Evolutionary conservation across 805 yeast genomes (phyloP), one percentile per base, ranked within the genome.

Genomic region (Grigorovia transvaalensis): DNA sequence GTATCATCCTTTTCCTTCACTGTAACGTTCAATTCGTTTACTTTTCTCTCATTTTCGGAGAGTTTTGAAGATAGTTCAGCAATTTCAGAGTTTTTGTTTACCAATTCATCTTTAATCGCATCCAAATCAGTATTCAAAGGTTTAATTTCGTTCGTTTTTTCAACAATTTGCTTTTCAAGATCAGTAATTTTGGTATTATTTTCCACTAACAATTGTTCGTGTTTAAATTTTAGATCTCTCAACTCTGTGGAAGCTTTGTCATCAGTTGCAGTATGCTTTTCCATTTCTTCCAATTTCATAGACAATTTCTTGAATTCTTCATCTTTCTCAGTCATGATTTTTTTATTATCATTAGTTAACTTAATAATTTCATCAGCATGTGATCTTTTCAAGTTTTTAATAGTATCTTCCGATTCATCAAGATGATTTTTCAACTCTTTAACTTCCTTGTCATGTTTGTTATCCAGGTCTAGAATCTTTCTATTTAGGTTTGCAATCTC

Each of bases 31-130:
- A 49, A 45, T 50, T 59, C 48, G 7, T 45, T 13, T 13, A 20
- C 13, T n/a, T 50, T 45, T 15, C 11, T 19, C 6, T 50, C 57
- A 57, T 57, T 59, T 43, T 23, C 62, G 47, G 13, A 56, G 58
- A 1, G 40, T 15, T 38, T 15, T 13, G 42, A 38, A 13, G n/a
- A 13, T 15, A 38, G 17, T 11, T 45, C 47, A 13, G 17, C 33
- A 18, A 45, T 17, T 18, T 38, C 15, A 5, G 12, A 8, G 9
- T 45, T 27, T 11, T 27, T 45, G 18, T 13, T 13, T 17, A 12
- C 15, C 19, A 45, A 13, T 30, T 47, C 41, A 6, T 41, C 9
- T 19, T n/a, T 47, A 17, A 20, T 19, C 13, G 17, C 11, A 17
- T 40, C 18, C 11, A 20, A 17, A 15, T 19, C 45, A 5, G 20